These are phyloP conservation scores for Mariannaea elegans DNA, from an alignment of 2,329 filamentous ascomycete genomes.

Conservation along the genomic window DNA sequence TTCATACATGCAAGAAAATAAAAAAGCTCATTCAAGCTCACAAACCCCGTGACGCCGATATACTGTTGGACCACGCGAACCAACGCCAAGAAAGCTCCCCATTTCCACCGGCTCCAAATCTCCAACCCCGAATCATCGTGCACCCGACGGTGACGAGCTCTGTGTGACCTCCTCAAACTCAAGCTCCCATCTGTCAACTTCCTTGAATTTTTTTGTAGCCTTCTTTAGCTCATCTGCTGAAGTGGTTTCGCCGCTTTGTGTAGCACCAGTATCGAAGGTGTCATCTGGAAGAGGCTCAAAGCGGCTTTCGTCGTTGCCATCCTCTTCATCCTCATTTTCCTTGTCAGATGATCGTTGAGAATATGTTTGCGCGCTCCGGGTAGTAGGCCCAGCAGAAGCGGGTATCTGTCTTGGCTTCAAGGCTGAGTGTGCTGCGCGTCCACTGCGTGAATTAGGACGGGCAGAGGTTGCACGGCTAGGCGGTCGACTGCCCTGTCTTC, in stretches of 20 bases:
- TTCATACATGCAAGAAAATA: slow-evolving; percentile 16
- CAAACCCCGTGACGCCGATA: slow-evolving; percentile 29
- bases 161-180: slow-evolving; percentile 71
- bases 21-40: slow-evolving; percentile 24
- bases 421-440: slow-evolving; percentile 34
- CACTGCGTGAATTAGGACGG: slow-evolving; percentile 41
- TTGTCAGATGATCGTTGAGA: slow-evolving; percentile 63
- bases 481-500: slow-evolving; percentile 45
- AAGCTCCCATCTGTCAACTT: slow-evolving; percentile 75
- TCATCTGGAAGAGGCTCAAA: slow-evolving; percentile 58
- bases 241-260: slow-evolving; percentile 48
- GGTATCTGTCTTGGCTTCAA: slow-evolving; percentile 37
- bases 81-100: slow-evolving; percentile 23
- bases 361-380: slow-evolving; percentile 57
- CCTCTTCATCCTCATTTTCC: slow-evolving; percentile 59
- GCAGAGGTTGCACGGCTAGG: slow-evolving; percentile 40
- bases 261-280: slow-evolving; percentile 47
- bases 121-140: slow-evolving; percentile 48
- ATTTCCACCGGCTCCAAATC: background rate
- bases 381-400: slow-evolving; percentile 30
- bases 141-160: slow-evolving; percentile 62
- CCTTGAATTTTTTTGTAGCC: slow-evolving; percentile 70
- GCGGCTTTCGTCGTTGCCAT: slow-evolving; percentile 49
- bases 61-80: slow-evolving; percentile 1
- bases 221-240: slow-evolving; percentile 65